These are phyloP conservation scores for Corrigiola litoralis DNA, from an alignment of 179 eudicot species.

Conservation along the genomic window DNA sequence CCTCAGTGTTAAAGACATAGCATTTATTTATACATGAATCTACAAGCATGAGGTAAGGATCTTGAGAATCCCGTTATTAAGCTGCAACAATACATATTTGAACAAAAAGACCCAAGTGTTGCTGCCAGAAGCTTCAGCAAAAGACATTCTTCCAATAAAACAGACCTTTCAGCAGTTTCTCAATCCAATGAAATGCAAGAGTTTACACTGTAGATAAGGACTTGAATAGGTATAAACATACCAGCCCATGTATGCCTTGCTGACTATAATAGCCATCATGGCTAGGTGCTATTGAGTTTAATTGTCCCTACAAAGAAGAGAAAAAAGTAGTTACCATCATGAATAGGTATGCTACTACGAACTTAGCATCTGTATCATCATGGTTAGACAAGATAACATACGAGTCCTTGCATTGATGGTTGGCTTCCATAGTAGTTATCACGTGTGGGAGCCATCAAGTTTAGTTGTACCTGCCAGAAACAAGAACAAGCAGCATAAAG, in stretches of 20 bases:
- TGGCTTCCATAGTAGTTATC: slow-evolving; percentile 74
- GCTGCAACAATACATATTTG: background rate
- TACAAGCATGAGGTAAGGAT: background rate
- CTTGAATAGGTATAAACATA: slow-evolving; percentile 21
- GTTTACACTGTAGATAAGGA: background rate
- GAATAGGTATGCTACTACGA: background rate
- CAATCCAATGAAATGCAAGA: background rate
- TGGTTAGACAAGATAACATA: slow-evolving; percentile 23
- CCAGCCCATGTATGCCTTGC: slow-evolving; percentile 64
- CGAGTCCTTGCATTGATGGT: slow-evolving; percentile 72
- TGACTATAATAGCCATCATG: slow-evolving; percentile 71
- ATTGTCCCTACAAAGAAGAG: slow-evolving; percentile 49
- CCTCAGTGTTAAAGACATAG: background rate
- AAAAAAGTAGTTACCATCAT: background rate
- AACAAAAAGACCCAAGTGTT: background rate
- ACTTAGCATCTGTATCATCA: background rate
- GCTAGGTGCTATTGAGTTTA: slow-evolving; percentile 65
- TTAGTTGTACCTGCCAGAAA: slow-evolving; percentile 62
- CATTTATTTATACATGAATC: background rate
- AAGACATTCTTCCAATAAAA: too few species aligned
- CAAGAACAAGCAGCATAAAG: slow-evolving; percentile 7
- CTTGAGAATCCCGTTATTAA: background rate
- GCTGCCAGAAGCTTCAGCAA: background rate
- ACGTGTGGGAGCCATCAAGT: slow-evolving; percentile 83
- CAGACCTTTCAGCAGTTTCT: background rate